These are phyloP conservation scores for Spinellus fusiger DNA, from an alignment of 192 early-diverging fungal genomes.

Conservation along the genomic window DNA sequence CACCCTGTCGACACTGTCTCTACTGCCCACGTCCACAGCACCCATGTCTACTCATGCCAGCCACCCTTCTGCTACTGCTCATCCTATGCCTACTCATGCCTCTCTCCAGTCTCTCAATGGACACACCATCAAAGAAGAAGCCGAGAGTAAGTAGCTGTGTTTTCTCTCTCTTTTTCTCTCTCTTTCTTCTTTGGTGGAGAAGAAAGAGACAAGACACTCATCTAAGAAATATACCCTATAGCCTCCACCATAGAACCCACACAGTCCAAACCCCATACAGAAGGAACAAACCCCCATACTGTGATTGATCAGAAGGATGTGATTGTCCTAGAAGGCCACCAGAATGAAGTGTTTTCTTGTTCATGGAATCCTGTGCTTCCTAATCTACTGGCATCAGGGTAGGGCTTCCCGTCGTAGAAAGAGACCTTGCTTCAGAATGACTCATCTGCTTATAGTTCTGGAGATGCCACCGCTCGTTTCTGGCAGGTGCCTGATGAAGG, in stretches of 20 bases:
- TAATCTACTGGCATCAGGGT: constrained; percentile 75
- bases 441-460: constrained; percentile 44
- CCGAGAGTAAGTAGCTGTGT: background rate
- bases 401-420: no score
- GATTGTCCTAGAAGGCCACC: constrained; percentile 58
- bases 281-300: constrained; percentile 10
- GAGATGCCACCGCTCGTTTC: constrained; percentile 81
- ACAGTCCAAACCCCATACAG: background rate
- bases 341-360: constrained; percentile 67
- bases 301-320: constrained; percentile 42
- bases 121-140: constrained; percentile 12
- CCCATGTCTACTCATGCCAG: no score
- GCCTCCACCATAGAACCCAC: background rate
- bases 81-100: no score
- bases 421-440: background rate
- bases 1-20: background rate
- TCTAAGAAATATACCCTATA: background rate
- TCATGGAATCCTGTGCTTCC: constrained; percentile 73
- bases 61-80: no score
- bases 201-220: no score
- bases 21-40: no score
- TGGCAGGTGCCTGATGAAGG: constrained; percentile 69
- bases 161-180: background rate
- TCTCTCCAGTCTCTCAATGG: no score
- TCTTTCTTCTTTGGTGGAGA: no score